These are phyloP conservation scores for Diacronema lutheri DNA, from an alignment of 78 protist genomes.

Conservation along the genomic window DNA sequence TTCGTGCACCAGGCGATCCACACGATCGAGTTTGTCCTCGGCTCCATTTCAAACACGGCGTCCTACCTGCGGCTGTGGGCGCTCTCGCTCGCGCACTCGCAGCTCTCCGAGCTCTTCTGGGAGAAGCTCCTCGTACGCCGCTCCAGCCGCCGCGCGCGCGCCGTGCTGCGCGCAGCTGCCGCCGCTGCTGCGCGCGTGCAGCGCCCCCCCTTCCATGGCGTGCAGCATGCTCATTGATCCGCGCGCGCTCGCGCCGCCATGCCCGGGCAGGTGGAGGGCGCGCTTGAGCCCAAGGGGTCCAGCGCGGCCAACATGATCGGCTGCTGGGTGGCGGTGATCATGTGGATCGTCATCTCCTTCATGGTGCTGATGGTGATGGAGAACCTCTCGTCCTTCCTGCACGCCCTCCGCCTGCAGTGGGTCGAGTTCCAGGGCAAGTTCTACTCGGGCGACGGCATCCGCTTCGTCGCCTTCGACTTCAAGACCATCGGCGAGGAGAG, in stretches of 20 bases:
- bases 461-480: too few relatives aligned
- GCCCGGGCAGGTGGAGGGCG: too few relatives aligned
- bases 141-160: not conserved
- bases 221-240: too few relatives aligned
- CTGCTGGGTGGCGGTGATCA: too few relatives aligned
- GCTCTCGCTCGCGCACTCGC: constrained; percentile 95
- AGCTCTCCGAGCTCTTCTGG: not conserved
- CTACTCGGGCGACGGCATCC: not conserved
- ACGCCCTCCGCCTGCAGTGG: constrained; percentile 99
- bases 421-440: constrained; percentile 95
- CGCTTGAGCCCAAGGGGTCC: constrained; percentile 67
- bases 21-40: constrained; percentile 97
- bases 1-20: constrained; percentile 84
- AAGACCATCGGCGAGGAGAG: too few relatives aligned
- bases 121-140: not conserved
- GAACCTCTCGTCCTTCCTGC: constrained; percentile 97
- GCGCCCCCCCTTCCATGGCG: too few relatives aligned
- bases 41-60: constrained; percentile 99
- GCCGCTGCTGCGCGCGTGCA: too few relatives aligned
- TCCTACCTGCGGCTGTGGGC: constrained; percentile 99
- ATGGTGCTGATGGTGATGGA: constrained; percentile 96
- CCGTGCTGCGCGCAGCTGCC: not conserved
- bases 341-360: constrained; percentile 88
- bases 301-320: not conserved
- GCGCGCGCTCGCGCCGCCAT: too few relatives aligned